Conservation (phyloP, 164 flowering plant genomes). For the Annona cherimola region DNA sequence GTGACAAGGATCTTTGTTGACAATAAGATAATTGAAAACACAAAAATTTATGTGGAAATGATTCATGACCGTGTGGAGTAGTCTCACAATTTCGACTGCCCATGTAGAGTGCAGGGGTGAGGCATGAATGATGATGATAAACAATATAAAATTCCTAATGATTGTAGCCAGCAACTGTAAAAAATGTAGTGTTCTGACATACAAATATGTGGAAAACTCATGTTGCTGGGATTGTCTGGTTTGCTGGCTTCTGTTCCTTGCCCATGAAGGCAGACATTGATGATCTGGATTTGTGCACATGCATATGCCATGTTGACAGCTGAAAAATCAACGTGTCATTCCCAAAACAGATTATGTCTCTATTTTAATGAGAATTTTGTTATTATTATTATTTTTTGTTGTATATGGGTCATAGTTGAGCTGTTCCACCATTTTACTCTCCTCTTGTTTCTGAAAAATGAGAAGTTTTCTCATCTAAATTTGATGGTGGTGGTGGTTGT, state of each 20-base stretch:
- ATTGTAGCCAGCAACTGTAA: not conserved
- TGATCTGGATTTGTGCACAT: not conserved
- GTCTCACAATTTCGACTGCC: too few species aligned
- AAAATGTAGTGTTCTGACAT: not conserved
- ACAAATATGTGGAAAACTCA: not conserved
- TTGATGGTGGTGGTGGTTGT: not conserved
- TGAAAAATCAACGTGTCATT: not conserved
- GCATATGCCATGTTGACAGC: not conserved
- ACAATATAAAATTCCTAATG: too few species aligned
- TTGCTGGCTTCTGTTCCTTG: not conserved
- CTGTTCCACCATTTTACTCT: not conserved
- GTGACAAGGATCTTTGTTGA: too few species aligned
- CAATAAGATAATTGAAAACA: too few species aligned
- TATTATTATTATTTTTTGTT: not conserved
- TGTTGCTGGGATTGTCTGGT: not conserved
- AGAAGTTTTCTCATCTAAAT: not conserved
- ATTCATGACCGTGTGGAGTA: too few species aligned
- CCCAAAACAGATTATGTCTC: not conserved
- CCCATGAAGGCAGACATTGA: not conserved
- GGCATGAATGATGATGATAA: too few species aligned
- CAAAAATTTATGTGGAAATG: too few species aligned
- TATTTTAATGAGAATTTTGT: not conserved
- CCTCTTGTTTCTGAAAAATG: not conserved
- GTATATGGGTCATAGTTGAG: not conserved
- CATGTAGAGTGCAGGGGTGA: too few species aligned